Conservation (phyloP, 2,329 filamentous ascomycete genomes). For the Verticillium albo-atrum region DNA sequence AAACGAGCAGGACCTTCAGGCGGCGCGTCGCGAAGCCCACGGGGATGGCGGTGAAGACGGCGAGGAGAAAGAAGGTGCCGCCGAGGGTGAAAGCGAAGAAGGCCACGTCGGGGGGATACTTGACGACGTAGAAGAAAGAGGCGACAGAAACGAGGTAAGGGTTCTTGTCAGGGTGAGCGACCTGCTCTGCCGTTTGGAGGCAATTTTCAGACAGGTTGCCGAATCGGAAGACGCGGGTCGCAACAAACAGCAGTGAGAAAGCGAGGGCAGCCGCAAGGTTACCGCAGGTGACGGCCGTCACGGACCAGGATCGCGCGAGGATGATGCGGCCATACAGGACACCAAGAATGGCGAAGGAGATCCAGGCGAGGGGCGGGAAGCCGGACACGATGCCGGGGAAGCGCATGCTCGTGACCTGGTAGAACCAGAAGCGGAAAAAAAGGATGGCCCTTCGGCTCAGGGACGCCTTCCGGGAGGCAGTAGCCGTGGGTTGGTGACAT, state of each 20-base stretch:
- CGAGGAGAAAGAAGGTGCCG: constrained; percentile 32
- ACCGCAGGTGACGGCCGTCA: constrained; percentile 17
- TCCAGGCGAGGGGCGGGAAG: constrained; percentile 41
- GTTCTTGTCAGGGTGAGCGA: constrained; percentile 18
- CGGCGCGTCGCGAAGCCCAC: constrained; percentile 17
- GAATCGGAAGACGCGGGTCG: constrained; percentile 34
- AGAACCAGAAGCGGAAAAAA: constrained; percentile 36
- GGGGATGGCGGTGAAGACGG: constrained; percentile 29
- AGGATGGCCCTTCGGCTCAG: constrained; percentile 13
- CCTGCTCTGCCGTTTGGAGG: constrained; percentile 24
- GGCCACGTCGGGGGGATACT: constrained; percentile 42
- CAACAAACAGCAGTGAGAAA: constrained; percentile 32
- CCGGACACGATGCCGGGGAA: constrained; percentile 25
- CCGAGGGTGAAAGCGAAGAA: constrained; percentile 38
- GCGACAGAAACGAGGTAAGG: constrained; percentile 34
- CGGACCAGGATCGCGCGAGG: constrained; percentile 24
- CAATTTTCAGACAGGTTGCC: constrained; percentile 41
- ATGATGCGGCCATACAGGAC: constrained; percentile 37
- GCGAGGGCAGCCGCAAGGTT: constrained; percentile 21
- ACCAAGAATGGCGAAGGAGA: constrained; percentile 40
- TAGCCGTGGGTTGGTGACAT: constrained; percentile 33
- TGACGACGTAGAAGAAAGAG: constrained; percentile 42
- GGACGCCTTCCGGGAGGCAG: constrained; percentile 18
- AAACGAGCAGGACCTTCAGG: constrained; percentile 32
- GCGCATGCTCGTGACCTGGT: constrained; percentile 17